These are phyloP conservation scores for Neocatenulostroma microsporum DNA, from an alignment of 2,329 filamentous ascomycete species.

Conservation along the genomic window DNA sequence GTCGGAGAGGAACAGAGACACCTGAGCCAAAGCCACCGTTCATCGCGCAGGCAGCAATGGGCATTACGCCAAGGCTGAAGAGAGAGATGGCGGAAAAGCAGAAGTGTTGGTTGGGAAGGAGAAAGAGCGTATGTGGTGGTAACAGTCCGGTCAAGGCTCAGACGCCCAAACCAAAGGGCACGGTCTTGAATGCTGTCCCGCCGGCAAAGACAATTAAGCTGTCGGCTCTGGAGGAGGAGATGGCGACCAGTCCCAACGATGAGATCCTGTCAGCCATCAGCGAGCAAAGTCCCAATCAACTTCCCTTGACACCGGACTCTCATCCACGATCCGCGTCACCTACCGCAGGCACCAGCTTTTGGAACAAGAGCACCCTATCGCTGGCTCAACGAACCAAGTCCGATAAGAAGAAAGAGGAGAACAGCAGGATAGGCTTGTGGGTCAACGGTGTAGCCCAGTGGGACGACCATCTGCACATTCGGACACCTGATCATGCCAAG, in stretches of 20 bases:
- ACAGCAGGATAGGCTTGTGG: constrained; percentile 36
- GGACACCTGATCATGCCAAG: neutral
- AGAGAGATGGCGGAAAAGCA: constrained; percentile 16
- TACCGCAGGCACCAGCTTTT: constrained; percentile 5
- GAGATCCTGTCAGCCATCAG: constrained; percentile 33
- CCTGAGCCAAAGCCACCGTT: constrained; percentile 17
- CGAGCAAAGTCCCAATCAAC: constrained; percentile 10
- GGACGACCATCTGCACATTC: constrained; percentile 21
- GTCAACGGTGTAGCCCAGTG: constrained; percentile 38
- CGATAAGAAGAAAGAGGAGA: constrained; percentile 22
- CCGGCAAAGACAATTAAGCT: constrained; percentile 21
- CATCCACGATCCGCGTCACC: neutral
- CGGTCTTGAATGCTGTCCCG: constrained; percentile 28
- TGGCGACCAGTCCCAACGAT: constrained; percentile 35
- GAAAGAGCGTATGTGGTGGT: constrained; percentile 8
- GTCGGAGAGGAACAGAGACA: constrained; percentile 25
- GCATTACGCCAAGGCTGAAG: constrained; percentile 6
- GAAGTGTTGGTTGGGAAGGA: constrained; percentile 19
- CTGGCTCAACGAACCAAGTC: constrained; percentile 11
- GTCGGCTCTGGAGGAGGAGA: constrained; percentile 28
- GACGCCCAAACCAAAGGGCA: constrained; percentile 15
- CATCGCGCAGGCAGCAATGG: constrained; percentile 15
- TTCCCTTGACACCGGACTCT: constrained; percentile 13
- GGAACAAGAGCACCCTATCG: constrained; percentile 8
- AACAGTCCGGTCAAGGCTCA: constrained; percentile 5